These are phyloP conservation scores for Protea cynaroides DNA, from an alignment of 164 flowering plant species.

Conservation along the genomic window DNA sequence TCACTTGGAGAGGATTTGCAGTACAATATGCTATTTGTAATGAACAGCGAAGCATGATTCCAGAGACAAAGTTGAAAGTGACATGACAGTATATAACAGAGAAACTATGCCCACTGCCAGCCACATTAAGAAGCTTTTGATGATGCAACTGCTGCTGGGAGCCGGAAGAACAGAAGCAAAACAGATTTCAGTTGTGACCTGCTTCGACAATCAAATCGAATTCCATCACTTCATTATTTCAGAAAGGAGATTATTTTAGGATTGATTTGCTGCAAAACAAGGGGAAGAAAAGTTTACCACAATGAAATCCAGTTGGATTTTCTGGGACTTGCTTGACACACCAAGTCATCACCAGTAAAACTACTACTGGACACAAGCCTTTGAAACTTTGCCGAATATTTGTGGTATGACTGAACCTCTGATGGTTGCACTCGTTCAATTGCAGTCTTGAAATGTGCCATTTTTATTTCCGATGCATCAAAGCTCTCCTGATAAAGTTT, in stretches of 20 bases:
- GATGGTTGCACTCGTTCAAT: constrained; percentile 55
- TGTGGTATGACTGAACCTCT: constrained; percentile 40
- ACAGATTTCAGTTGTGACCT: constrained; percentile 9
- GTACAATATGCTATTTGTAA: background rate
- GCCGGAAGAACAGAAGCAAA: constrained; percentile 1
- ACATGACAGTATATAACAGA: background rate
- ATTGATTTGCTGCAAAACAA: background rate
- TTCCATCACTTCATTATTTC: background rate
- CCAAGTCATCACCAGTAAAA: constrained; percentile 13
- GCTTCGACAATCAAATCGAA: constrained; percentile 8
- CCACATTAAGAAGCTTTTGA: constrained; percentile 4
- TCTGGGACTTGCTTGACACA: constrained; percentile 8
- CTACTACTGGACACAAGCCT: constrained; percentile 43
- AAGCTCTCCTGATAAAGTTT: constrained; percentile 50
- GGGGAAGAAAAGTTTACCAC: constrained; percentile 25
- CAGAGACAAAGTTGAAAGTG: background rate
- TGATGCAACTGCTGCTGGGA: constrained; percentile 2
- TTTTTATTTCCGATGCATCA: constrained; percentile 51
- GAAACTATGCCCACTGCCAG: background rate
- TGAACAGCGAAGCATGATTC: background rate
- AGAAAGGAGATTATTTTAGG: background rate
- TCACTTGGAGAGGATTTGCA: background rate
- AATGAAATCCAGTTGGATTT: constrained; percentile 13
- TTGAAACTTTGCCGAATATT: constrained; percentile 55
- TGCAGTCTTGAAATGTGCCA: constrained; percentile 62